phyloP scores from a whole-genome alignment of 2,329 filamentous ascomycete species.

The Beauveria brongniartii region DNA sequence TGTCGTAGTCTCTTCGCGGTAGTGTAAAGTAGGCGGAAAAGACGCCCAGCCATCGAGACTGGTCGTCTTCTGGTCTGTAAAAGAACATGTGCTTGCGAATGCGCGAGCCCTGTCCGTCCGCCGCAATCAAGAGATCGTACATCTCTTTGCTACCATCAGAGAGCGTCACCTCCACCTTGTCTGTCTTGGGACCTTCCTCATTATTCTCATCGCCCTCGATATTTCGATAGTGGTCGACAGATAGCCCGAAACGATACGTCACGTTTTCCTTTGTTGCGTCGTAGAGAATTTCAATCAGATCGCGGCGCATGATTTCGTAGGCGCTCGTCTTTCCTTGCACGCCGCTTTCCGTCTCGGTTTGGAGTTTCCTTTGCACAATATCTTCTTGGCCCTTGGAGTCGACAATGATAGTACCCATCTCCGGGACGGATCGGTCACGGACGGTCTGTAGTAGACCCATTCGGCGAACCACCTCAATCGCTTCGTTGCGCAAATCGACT shows the following conservation, averaged over 20 bases:
- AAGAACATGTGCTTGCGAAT: conserved; percentile 13
- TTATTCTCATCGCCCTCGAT: conserved; percentile 14
- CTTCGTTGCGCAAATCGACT: conserved; percentile 34
- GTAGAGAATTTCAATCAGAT: conserved; percentile 42
- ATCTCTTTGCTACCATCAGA: conserved; percentile 31
- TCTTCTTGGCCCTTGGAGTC: conserved; percentile 26
- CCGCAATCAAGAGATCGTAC: conserved; percentile 46
- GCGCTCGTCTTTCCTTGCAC: conserved; percentile 40
- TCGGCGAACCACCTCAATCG: conserved; percentile 25
- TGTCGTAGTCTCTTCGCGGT: conserved; percentile 8
- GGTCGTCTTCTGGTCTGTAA: conserved; percentile 2
- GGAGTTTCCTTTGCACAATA: conserved; percentile 12
- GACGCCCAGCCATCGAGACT: conserved; percentile 4
- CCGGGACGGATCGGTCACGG: conserved; percentile 32
- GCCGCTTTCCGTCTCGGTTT: conserved; percentile 32
- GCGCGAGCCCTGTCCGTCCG: conserved; percentile 36
- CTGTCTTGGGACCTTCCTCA: conserved; percentile 21
- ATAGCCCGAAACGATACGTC: conserved; percentile 23
- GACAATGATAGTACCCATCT: conserved; percentile 39
- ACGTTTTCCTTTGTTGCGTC: conserved; percentile 25
- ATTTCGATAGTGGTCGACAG: conserved; percentile 23
- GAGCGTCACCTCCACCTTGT: conserved; percentile 21
- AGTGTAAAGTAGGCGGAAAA: conserved; percentile 7
- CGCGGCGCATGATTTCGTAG: conserved; percentile 50
- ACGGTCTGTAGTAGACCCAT: conserved; percentile 30